Conservation (phyloP, 192 early-diverging fungal species). For the Backusella tarrabulga region DNA sequence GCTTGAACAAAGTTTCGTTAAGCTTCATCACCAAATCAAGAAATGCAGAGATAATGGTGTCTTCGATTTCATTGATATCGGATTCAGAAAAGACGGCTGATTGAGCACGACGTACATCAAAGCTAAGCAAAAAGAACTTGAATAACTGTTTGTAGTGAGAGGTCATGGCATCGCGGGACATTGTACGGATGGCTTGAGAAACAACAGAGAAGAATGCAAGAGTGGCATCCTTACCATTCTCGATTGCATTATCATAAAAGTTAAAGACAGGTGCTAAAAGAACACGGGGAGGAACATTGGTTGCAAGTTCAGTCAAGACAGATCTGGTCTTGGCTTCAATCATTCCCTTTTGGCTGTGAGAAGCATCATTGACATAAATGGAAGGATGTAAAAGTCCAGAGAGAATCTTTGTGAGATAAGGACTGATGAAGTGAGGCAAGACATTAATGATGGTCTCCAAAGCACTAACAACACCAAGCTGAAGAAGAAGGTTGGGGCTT, state of each 20-base stretch:
- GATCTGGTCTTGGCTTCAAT: slow-evolving; percentile 36
- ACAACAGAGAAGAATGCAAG: slow-evolving; percentile 69
- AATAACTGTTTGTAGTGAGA: slow-evolving; percentile 77
- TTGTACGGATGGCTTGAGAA: slow-evolving; percentile 58
- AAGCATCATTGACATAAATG: slow-evolving; percentile 33
- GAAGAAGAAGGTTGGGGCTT: slow-evolving; percentile 45
- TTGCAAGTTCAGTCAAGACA: slow-evolving; percentile 51
- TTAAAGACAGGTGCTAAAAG: slow-evolving; percentile 62
- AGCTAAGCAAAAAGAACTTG: slow-evolving; percentile 79
- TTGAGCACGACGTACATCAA: slow-evolving; percentile 53
- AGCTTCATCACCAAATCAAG: slow-evolving; percentile 84
- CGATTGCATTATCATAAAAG: slow-evolving; percentile 45
- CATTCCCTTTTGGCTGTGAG: slow-evolving; percentile 41
- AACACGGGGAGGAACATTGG: slow-evolving; percentile 60
- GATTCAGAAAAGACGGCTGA: slow-evolving; percentile 31
- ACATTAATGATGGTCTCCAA: slow-evolving; percentile 58
- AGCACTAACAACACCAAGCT: slow-evolving; percentile 53
- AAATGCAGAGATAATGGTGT: slow-evolving; percentile 70
- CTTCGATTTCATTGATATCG: slow-evolving; percentile 60
- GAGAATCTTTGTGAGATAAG: slow-evolving; percentile 65
- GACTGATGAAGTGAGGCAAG: slow-evolving; percentile 75
- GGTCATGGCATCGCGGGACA: slow-evolving; percentile 65
- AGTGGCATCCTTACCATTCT: slow-evolving; percentile 54
- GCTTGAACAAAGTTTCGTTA: slow-evolving; percentile 94
- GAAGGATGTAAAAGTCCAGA: slow-evolving; percentile 50